Conservation (phyloP, 176 grass and related monocot genomes). For the Eleusine coracana region DNA sequence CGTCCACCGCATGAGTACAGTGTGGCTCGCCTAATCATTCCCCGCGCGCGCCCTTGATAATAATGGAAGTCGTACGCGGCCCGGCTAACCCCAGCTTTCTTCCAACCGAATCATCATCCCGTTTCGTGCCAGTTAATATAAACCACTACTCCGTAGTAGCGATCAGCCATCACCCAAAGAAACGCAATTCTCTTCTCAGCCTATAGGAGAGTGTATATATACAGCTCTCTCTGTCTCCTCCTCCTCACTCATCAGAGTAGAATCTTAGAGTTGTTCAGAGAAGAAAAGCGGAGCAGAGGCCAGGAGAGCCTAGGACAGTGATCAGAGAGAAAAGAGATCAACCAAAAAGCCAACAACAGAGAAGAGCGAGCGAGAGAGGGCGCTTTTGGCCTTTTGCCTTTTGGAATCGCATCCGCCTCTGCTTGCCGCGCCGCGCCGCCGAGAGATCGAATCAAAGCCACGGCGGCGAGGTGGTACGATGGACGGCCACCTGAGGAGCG, state of each 20-base stretch:
- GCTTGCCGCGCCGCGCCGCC: not conserved
- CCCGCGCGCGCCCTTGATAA: not conserved
- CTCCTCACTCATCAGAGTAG: not conserved
- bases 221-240: too few relatives aligned
- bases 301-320: not conserved
- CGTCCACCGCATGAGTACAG: slow-evolving; percentile 8
- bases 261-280: not conserved
- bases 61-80: not conserved
- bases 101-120: slow-evolving; percentile 34
- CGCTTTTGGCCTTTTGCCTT: slow-evolving; percentile 33
- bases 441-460: not conserved
- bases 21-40: slow-evolving; percentile 34
- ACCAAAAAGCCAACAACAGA: not conserved
- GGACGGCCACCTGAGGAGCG: slow-evolving; percentile 30
- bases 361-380: not conserved
- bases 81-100: not conserved
- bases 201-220: too few relatives aligned
- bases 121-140: slow-evolving; percentile 32
- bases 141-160: not conserved
- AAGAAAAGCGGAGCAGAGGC: not conserved
- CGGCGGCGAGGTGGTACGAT: not conserved
- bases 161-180: not conserved
- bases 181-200: too few relatives aligned
- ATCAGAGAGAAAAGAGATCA: not conserved
- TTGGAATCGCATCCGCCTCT: slow-evolving; percentile 12